These are phyloP conservation scores for Lomentospora prolificans DNA, from an alignment of 2,329 filamentous ascomycete genomes.

Conservation along the genomic window DNA sequence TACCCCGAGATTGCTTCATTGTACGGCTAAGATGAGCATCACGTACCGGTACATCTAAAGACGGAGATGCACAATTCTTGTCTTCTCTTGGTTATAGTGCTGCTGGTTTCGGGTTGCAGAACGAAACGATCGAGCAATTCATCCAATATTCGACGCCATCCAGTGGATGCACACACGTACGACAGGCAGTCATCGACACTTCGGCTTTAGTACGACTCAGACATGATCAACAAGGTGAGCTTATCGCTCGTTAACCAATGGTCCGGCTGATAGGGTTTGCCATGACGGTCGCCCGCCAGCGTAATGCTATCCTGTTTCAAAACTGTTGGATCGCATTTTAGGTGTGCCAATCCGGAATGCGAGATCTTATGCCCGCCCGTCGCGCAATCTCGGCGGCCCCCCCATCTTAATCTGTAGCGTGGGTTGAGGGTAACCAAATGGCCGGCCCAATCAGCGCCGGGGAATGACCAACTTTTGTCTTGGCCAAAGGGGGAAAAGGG, in stretches of 20 bases:
- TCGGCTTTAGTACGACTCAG: background rate
- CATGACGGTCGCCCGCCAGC: background rate
- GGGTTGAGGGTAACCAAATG: background rate
- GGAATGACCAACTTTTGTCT: background rate
- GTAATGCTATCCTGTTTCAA: background rate
- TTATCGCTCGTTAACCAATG: background rate
- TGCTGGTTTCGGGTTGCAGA: background rate
- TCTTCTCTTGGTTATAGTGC: no score
- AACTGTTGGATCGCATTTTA: background rate
- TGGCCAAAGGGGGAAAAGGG: background rate
- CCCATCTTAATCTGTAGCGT: background rate
- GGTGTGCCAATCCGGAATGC: background rate
- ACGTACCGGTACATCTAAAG: background rate
- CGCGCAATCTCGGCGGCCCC: background rate
- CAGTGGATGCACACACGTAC: background rate
- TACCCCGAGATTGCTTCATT: background rate
- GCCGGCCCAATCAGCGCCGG: background rate
- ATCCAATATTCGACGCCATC: background rate
- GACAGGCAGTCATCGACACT: no score
- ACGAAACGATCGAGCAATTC: background rate
- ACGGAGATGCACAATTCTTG: background rate
- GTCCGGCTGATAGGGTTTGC: background rate
- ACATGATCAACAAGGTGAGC: background rate
- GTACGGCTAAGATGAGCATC: background rate
- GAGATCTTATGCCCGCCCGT: background rate